These are phyloP conservation scores for Penicillium sclerotigenum DNA, from an alignment of 2,329 filamentous ascomycete species.

Conservation along the genomic window DNA sequence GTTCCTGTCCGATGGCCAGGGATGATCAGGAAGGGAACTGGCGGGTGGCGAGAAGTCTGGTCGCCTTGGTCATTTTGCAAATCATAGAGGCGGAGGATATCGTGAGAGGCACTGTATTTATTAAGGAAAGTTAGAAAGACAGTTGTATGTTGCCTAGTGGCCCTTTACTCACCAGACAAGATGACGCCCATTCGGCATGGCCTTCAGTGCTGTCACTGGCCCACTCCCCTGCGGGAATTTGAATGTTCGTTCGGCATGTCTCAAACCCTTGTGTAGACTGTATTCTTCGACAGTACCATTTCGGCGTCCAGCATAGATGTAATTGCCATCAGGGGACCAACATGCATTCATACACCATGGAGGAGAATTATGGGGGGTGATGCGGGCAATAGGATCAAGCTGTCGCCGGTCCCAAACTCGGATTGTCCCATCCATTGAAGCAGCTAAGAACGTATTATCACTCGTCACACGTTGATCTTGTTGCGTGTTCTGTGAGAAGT, in stretches of 20 bases:
- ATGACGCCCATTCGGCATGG: slow-evolving; percentile 91
- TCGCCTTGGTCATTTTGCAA: slow-evolving; percentile 67
- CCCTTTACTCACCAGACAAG: slow-evolving; percentile 67
- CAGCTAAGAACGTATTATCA: slow-evolving; percentile 80
- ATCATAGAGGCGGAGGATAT: slow-evolving; percentile 92
- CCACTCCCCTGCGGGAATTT: slow-evolving; percentile 88
- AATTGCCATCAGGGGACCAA: slow-evolving; percentile 94
- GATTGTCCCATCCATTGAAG: slow-evolving; percentile 53
- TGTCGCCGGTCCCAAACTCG: slow-evolving; percentile 58
- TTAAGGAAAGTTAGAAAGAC: slow-evolving; percentile 4
- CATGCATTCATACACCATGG: slow-evolving; percentile 98
- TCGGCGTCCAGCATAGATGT: slow-evolving; percentile 84
- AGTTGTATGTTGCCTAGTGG: neutral
- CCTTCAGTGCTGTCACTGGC: slow-evolving; percentile 78
- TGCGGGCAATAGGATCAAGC: slow-evolving; percentile 72
- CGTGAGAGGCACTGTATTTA: slow-evolving; percentile 84
- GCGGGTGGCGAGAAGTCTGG: slow-evolving; percentile 65
- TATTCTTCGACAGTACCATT: slow-evolving; percentile 96
- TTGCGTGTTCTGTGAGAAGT: slow-evolving; percentile 25
- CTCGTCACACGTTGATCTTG: slow-evolving; percentile 50
- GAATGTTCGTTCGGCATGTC: slow-evolving; percentile 72
- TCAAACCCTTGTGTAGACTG: slow-evolving; percentile 74
- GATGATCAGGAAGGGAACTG: slow-evolving; percentile 92
- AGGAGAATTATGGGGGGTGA: slow-evolving; percentile 71
- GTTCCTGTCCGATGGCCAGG: slow-evolving; percentile 87